A percentile compares a stretch with the other conserved stretches of the same genome.
Conservation (phyloP, 2,329 filamentous ascomycete species). For the Monosporascus ibericus region DNA sequence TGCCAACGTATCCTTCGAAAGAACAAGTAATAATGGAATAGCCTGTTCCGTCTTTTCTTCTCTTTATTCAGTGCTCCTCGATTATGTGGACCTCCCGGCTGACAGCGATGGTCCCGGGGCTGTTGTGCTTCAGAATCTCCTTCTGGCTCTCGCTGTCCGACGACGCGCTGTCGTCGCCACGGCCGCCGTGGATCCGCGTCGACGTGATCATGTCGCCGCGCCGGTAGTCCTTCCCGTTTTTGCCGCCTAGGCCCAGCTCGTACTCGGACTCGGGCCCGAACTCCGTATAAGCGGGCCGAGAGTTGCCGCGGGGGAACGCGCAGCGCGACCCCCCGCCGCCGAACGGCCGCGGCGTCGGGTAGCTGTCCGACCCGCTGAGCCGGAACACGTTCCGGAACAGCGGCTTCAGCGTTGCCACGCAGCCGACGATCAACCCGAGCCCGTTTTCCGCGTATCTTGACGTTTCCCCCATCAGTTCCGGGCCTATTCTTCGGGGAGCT, state of each 20-base stretch:
- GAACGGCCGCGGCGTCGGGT: neutral
- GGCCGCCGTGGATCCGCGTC: conserved; percentile 1
- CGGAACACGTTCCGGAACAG: conserved; percentile 9
- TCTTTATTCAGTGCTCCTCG: neutral
- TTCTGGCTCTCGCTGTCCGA: conserved; percentile 10
- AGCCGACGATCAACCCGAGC: conserved; percentile 11
- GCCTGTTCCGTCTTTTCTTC: too few species aligned
- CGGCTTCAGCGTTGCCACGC: conserved; percentile 11
- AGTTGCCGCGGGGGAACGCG: conserved; percentile 6
- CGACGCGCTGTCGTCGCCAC: conserved; percentile 1
- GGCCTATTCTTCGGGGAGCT: neutral
- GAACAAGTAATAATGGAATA: too few species aligned
- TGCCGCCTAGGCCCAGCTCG: conserved; percentile 3
- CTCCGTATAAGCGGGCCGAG: conserved; percentile 7
- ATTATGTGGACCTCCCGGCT: conserved; percentile 2
- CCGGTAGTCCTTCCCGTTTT: conserved; percentile 3
- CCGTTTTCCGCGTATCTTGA: conserved; percentile 13
- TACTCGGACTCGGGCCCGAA: neutral
- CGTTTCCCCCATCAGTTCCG: neutral
- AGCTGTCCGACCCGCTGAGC: conserved; percentile 4
- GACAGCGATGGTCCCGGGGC: neutral
- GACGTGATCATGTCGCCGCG: neutral
- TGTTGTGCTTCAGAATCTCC: conserved; percentile 1
- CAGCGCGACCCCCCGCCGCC: conserved; percentile 1
- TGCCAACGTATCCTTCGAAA: too few species aligned